Evolutionary conservation across 345 rosid species (phyloP).

Genomic region (Populus alba): DNA sequence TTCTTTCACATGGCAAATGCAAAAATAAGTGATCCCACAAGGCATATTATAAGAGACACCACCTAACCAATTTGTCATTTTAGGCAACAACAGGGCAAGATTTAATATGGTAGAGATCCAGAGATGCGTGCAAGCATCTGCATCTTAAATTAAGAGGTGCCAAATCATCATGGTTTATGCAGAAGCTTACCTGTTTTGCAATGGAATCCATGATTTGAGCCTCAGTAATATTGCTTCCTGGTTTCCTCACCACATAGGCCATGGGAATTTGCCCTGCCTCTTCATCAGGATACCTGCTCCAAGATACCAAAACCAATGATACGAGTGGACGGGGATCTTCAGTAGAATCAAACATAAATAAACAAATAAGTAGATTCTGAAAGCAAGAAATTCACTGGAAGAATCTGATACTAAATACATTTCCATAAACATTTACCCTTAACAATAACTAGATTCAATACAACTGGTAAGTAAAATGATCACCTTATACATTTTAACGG

Average conservation of each 20-base stretch:
- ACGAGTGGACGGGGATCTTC: not conserved
- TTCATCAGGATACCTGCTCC: slow-evolving; percentile 82
- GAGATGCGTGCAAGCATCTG: not conserved
- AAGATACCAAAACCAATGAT: not conserved
- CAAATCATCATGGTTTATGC: too few species aligned
- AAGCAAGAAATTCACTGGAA: not conserved
- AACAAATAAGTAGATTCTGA: not conserved
- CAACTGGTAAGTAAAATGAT: not conserved
- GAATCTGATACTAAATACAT: not conserved
- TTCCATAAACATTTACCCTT: too few species aligned
- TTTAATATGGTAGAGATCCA: not conserved
- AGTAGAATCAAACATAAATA: too few species aligned
- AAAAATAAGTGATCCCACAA: not conserved
- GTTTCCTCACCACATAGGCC: slow-evolving; percentile 90
- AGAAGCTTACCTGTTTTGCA: slow-evolving; percentile 60
- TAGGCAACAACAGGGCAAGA: not conserved
- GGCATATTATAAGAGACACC: not conserved
- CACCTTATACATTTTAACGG: not conserved
- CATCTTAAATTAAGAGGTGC: not conserved
- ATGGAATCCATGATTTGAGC: slow-evolving; percentile 64
- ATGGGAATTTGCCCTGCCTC: slow-evolving; percentile 94
- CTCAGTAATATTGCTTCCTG: slow-evolving; percentile 56
- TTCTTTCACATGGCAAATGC: not conserved
- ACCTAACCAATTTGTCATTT: not conserved
- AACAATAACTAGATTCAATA: too few species aligned